A percentile compares a stretch with the other conserved stretches of the same genome.
These are phyloP conservation scores for Psidium guajava DNA, from an alignment of 345 rosid genomes.

Conservation along the genomic window DNA sequence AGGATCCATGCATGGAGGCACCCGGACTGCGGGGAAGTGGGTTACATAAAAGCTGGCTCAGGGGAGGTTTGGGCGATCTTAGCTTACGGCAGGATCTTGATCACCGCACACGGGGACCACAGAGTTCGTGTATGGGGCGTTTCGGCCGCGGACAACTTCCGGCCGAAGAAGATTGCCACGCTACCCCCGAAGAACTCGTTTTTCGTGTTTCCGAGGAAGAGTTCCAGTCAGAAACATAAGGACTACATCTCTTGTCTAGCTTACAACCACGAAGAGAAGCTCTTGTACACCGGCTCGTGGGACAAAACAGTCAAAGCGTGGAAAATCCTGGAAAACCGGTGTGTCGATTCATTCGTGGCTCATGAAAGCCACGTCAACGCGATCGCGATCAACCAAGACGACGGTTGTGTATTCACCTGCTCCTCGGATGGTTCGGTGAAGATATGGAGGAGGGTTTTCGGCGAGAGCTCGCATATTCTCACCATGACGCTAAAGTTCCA, in stretches of 20 bases:
- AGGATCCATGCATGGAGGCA: slow-evolving; percentile 7
- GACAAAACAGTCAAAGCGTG: slow-evolving; percentile 86
- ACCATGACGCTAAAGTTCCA: slow-evolving; percentile 6
- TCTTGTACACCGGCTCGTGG: slow-evolving; percentile 75
- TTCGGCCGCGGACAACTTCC: background rate
- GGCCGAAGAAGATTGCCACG: slow-evolving; percentile 2
- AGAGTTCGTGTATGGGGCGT: slow-evolving; percentile 3
- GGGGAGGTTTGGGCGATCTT: slow-evolving; percentile 4
- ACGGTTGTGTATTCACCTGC: slow-evolving; percentile 4
- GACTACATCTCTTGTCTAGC: slow-evolving; percentile 9
- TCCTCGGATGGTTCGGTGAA: slow-evolving; percentile 7
- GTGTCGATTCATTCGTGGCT: slow-evolving; percentile 25
- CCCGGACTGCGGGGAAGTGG: background rate
- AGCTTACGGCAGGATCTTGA: slow-evolving; percentile 1
- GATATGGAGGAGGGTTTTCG: slow-evolving; percentile 6
- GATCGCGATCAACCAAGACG: slow-evolving; percentile 2
- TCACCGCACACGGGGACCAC: slow-evolving; percentile 4
- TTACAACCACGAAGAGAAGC: slow-evolving; percentile 16
- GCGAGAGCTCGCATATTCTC: slow-evolving; percentile 5
- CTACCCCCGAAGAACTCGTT: background rate
- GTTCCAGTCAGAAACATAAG: slow-evolving; percentile 38
- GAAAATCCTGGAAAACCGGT: slow-evolving; percentile 18
- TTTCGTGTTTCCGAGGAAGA: background rate
- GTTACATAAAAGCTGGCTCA: background rate
- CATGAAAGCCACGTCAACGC: slow-evolving; percentile 22